Evolutionary conservation across 2,329 filamentous ascomycete genomes (phyloP), one percentile per base, ranked within the genome.

Genomic region (Leptographium wingfieldii): DNA sequence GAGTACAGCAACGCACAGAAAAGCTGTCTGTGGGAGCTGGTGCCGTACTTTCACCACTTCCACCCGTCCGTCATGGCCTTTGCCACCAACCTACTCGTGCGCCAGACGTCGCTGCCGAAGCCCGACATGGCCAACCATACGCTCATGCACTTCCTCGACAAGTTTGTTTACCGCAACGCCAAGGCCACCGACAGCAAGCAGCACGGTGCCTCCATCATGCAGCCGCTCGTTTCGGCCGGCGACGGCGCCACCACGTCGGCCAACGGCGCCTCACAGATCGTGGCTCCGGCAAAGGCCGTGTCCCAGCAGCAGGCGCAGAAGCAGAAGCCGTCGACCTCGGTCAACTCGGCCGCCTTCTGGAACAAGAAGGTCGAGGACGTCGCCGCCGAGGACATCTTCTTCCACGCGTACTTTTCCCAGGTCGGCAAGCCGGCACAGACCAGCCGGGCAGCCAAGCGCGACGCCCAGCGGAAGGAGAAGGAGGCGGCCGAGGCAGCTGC

Each of bases 101-200:
- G 84, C 61, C 81, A 86, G 65, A 80, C 84, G 57, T 85, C 90
- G 71, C 86, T 89, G 62, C 84, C 88, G 63, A 97, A 97, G 72
- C 92, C 94, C 0, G 94, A 99, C 67, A 79, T 96, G 57, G 86
- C 88, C 19, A 86, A 90, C 61, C 92, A 97, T 71, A 94, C 90
- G 1, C 81, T 99, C 56, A 94, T 94, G 68, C 88, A 95, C 71
- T 99, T 99, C 79, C 79, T 99, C 61, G 94, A 99, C 74, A 92
- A 95, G 67, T 99, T 99, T 72, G 90, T 96, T n/a, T 99, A 97
- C 79, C 87, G 90, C 66, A 96, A 94, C 67, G 85, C 92, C 63
- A 96, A 96, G 77, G 77, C 84, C 57, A 73, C 77, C 38, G 58
- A 51, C 35, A 58, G 48, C 43, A 64, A 62, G 59, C 78, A 83